These are phyloP conservation scores for Populus hybrid DNA, from an alignment of 441 rosid species.

Conservation along the genomic window DNA sequence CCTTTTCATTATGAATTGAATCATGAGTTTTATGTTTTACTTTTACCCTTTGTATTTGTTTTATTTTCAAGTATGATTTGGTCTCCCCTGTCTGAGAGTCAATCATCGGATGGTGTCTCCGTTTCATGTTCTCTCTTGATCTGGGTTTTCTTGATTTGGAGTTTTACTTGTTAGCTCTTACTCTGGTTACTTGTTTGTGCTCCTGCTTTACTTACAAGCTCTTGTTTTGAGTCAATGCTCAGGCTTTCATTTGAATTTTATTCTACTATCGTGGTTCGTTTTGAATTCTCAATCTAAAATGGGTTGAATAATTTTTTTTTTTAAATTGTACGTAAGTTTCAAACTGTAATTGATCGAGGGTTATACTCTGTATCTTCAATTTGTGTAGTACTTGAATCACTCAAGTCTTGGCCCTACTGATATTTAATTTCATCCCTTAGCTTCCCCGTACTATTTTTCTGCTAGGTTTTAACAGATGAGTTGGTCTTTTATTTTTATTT, in stretches of 20 bases:
- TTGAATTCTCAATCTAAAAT: not conserved
- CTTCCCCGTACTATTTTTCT: not conserved
- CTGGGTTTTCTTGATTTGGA: not conserved
- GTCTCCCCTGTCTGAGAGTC: not conserved
- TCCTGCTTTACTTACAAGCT: too few relatives aligned
- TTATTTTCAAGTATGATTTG: not conserved
- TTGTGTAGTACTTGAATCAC: not conserved
- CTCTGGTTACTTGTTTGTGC: too few relatives aligned
- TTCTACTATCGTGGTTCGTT: too few relatives aligned
- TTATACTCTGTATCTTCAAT: not conserved
- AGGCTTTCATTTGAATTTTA: not conserved
- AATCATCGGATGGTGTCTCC: not conserved
- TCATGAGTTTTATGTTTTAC: constrained; percentile 10
- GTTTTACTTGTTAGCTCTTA: too few relatives aligned
- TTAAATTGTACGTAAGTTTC: too few relatives aligned
- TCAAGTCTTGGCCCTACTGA: not conserved
- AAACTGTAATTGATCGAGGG: not conserved
- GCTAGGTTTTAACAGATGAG: not conserved
- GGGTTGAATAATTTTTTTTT: not conserved
- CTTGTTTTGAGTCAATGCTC: not conserved
- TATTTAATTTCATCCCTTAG: not conserved
- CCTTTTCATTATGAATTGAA: constrained; percentile 8
- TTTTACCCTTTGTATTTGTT: not conserved
- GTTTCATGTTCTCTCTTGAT: too few relatives aligned
- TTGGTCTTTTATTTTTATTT: not conserved